These are phyloP conservation scores for Fusarium pseudoanthophilum DNA, from an alignment of 2,329 filamentous ascomycete genomes.

Conservation along the genomic window DNA sequence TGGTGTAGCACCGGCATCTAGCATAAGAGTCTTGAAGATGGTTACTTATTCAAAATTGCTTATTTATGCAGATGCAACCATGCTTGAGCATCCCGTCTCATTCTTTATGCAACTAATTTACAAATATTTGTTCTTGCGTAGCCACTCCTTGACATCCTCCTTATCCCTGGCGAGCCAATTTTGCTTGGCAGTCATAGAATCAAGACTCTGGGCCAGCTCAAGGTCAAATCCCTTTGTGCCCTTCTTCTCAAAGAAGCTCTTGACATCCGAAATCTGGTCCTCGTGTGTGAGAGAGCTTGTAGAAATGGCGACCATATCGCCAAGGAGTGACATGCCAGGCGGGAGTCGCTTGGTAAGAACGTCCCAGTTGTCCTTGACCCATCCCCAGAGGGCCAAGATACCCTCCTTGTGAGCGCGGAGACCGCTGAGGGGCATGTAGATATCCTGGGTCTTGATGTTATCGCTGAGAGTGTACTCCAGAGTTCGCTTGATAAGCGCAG, in stretches of 20 bases:
- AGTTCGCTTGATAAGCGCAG: slow-evolving; percentile 83
- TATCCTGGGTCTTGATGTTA: slow-evolving; percentile 92
- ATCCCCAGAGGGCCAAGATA: slow-evolving; percentile 82
- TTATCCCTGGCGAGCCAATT: slow-evolving; percentile 68
- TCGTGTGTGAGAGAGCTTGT: slow-evolving; percentile 82
- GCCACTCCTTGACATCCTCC: slow-evolving; percentile 75
- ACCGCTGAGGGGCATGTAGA: slow-evolving; percentile 87
- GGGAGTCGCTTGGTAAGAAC: slow-evolving; percentile 82
- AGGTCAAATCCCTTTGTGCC: slow-evolving; percentile 89
- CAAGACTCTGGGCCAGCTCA: slow-evolving; percentile 87
- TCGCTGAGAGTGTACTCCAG: slow-evolving; percentile 78
- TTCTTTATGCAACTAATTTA: slow-evolving; percentile 23
- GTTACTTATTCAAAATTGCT: neutral
- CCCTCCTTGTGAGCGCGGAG: slow-evolving; percentile 82
- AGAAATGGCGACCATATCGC: slow-evolving; percentile 83
- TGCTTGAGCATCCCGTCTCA: neutral
- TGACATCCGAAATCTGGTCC: slow-evolving; percentile 79
- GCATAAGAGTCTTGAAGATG: neutral
- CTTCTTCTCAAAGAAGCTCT: slow-evolving; percentile 83
- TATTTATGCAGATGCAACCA: neutral
- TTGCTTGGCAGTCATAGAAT: slow-evolving; percentile 82
- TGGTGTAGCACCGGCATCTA: neutral
- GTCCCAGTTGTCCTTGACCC: slow-evolving; percentile 92
- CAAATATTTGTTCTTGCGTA: slow-evolving; percentile 44
- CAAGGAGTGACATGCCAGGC: slow-evolving; percentile 86